Evolutionary conservation across 345 rosid species (phyloP), one percentile per base, ranked within the genome.

Genomic region (Durio zibethinus): DNA sequence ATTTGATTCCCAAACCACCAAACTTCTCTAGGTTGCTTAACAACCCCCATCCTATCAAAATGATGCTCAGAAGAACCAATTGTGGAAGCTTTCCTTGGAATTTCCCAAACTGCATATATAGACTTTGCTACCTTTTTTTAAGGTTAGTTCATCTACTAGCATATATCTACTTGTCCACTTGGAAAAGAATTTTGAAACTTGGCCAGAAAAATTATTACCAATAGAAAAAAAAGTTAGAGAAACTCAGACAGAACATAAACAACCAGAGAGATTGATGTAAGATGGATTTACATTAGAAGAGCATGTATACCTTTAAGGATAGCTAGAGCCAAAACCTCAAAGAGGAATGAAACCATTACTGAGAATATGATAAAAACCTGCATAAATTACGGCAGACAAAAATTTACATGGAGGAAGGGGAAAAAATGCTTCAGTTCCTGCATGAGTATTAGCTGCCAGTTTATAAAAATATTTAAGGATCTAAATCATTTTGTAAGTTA

Each of bases 341-440:
- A 84, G 52, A 91, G 80, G 16, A 86, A 79, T 20, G 99, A 92
- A 35, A 77, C 82, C n/a, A 79, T 40, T 52, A 86, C 63, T 67
- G 98, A 91, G 92, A 92, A 94, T 76, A 94, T 74, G 73, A 90
- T 87, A 84, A 94, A 96, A n/a, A 91, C 97, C 99, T 96, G 94
- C 87, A 88, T 38, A 75, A n/a, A 75, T 31, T 67, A 43, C 53
- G 76, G 27, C 6, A 69, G 25, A 47, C 20, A 52, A 59, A 25
- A 38, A 42, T 10, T 40, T 62, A 43, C 76, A 77, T 74, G 72
- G 7, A 50, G 45, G 45, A 52, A 72, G 11, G 10, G 4, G 3
- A n/a, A n/a, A 18, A 21, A 12, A 45, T 45, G 29, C 18, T 27
- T 61, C 10, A 38, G 12, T 25, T 53, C 15, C 35, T 8, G 10